Percentiles rank a stretch among this genome's conserved stretches.
Conservation (phyloP, 768 basidiomycete species). For the Termitomyces sp. region DNA sequence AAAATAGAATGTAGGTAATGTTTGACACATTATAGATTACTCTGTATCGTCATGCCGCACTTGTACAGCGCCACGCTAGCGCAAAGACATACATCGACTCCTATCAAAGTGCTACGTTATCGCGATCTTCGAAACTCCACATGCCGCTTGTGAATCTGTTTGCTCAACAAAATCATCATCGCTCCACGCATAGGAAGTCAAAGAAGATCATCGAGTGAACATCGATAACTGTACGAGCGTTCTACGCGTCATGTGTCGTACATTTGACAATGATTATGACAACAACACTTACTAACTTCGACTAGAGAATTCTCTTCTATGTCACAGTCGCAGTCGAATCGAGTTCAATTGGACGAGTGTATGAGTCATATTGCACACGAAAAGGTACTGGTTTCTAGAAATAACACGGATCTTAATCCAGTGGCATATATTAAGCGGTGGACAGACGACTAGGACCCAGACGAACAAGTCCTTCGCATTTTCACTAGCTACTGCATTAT, state of each 20-base stretch:
- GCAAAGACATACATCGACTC: not conserved
- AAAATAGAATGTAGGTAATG: not conserved
- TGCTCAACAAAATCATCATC: not conserved
- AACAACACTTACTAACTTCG: not conserved
- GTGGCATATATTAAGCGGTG: not conserved
- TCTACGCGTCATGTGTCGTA: not conserved
- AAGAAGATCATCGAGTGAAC: not conserved
- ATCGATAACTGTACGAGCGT: not conserved
- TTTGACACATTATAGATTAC: not conserved
- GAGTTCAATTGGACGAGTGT: not conserved
- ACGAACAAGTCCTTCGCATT: not conserved
- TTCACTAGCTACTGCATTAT: not conserved
- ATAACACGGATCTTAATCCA: not conserved
- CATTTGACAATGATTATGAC: not conserved
- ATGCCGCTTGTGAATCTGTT: not conserved
- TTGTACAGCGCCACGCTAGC: not conserved
- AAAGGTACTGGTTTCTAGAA: not conserved
- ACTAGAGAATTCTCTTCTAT: not conserved
- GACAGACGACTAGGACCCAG: not conserved
- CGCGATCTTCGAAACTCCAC: not conserved
- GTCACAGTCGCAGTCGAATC: not conserved
- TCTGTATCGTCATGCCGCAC: not conserved
- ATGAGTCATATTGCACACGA: not conserved
- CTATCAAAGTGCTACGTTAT: not conserved
- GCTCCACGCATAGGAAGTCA: not conserved